Base-by-base conservation (phyloP, 1,284 basidiomycete species). In the Trichosporon sp. region DNA sequence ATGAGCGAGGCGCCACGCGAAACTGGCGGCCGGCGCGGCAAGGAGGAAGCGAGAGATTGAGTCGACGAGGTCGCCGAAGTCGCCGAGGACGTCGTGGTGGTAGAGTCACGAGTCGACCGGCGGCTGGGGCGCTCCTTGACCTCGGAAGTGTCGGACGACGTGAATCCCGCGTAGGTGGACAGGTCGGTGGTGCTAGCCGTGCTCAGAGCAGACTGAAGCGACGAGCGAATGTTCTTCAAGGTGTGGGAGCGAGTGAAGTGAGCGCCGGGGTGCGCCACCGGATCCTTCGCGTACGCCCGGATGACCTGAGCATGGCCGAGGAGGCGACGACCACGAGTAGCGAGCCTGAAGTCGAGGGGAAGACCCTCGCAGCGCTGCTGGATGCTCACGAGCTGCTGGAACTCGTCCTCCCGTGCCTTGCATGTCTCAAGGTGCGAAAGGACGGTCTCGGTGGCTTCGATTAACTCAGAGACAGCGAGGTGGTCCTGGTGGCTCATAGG, bases 321-420 rank as follows among this genome's bases (percentile, higher is more conserved):
- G 3, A 95, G 85, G 47, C 89, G 85, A 23, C 93, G 87, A 70
- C 92, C 91, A 35, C 92, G 86, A 38, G 85, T 85, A 1, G 90
- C 89, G 4, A 95, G 84, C 38, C 84, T 81, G 31, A 86, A 85
- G 3, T 84, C 81, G 1, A 84, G 68, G 0, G 89, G 87, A 1
- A 92, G 77, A 1, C 89, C 90, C 25, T 86, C 84, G 66, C 95
- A 87, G 0, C 86, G 85, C 11, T 84, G 79, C 18, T 88, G 83
- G 18, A 92, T 84, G n/a, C 85, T 81, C 77, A 90, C 90, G 34
- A 91, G 84, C 62, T 88, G 83, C 27, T 89, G 87, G 77, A 93
- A 92, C 72, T 93, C 92, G 68, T 93, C 91, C 80, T 95, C 92
- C 21, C 91, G 87, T 3, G 87, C 83, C 78, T 93, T 94, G 71